Conservation (phyloP, 176 grass and related monocot genomes). For the Eragrostis curvula region DNA sequence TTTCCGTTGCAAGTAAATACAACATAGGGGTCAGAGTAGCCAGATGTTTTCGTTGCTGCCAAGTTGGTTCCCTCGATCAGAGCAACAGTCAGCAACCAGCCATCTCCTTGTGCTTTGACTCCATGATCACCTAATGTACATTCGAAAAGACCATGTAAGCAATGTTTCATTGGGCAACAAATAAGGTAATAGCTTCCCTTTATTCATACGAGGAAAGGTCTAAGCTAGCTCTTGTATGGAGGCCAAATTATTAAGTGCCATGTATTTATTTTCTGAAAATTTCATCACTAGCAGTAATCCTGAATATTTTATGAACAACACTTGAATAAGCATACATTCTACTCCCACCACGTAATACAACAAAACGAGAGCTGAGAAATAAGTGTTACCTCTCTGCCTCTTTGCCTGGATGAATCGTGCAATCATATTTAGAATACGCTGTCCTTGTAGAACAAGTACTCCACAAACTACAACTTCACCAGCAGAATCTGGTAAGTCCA, state of each 20-base stretch:
- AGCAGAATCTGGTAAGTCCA: conserved; percentile 89
- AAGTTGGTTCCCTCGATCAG: conserved; percentile 79
- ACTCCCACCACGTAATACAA: conserved; percentile 1
- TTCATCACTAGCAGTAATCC: conserved; percentile 14
- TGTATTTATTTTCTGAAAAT: conserved; percentile 14
- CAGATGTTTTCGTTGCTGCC: conserved; percentile 72
- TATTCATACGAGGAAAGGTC: conserved; percentile 12
- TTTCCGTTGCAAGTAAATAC: conserved; percentile 95
- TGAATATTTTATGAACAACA: conserved; percentile 29
- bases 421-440: conserved; percentile 79
- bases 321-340: conserved; percentile 1
- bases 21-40: conserved; percentile 93
- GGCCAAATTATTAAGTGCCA: not conserved
- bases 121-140: conserved; percentile 80
- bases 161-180: not conserved
- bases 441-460: conserved; percentile 88
- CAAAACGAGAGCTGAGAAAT: conserved; percentile 25
- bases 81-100: conserved; percentile 91
- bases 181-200: not conserved
- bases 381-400: conserved; percentile 73
- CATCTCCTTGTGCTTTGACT: conserved; percentile 82
- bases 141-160: conserved; percentile 22
- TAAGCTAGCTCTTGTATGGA: conserved; percentile 16
- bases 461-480: conserved; percentile 90
- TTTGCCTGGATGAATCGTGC: conserved; percentile 76